phyloP scores from a whole-genome alignment of 768 basidiomycete genomes.

The Daedalea quercina region DNA sequence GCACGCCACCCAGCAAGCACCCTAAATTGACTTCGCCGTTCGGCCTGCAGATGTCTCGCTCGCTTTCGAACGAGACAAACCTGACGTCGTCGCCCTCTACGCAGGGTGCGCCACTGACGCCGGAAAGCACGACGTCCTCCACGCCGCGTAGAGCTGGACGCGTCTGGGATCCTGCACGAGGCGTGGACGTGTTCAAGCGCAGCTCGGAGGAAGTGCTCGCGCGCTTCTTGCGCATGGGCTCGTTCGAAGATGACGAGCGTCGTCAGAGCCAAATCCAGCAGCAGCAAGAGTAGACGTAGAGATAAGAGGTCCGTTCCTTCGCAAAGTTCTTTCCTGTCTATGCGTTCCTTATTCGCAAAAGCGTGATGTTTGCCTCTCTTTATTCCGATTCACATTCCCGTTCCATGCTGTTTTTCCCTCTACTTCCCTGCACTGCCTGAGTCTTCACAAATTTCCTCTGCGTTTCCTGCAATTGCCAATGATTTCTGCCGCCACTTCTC shows the following conservation, averaged over 20 bases:
- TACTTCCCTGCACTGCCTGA: background rate
- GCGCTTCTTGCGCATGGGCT: constrained; percentile 74
- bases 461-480: no score
- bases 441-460: no score
- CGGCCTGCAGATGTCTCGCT: constrained; percentile 24
- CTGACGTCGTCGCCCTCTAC: constrained; percentile 49
- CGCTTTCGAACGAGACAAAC: constrained; percentile 40
- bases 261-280: constrained; percentile 7
- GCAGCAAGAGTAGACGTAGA: constrained; percentile 1
- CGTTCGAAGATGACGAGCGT: constrained; percentile 53
- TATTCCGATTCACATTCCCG: background rate
- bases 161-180: constrained; percentile 83
- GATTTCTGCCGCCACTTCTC: no score
- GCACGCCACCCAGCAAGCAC: constrained; percentile 19
- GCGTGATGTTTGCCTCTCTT: background rate
- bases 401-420: background rate
- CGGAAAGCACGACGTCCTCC: constrained; percentile 22
- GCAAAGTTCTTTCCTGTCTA: background rate
- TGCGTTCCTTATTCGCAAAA: background rate
- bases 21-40: constrained; percentile 15
- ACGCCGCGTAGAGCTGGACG: constrained; percentile 39
- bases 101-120: constrained; percentile 39
- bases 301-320: background rate
- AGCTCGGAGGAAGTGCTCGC: constrained; percentile 85
- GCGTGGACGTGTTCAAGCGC: constrained; percentile 79